A percentile compares a stretch with the other conserved stretches of the same genome.
Evolutionary conservation across 2,329 filamentous ascomycete species (phyloP).

Genomic region (Pestalotiopsis fici): DNA sequence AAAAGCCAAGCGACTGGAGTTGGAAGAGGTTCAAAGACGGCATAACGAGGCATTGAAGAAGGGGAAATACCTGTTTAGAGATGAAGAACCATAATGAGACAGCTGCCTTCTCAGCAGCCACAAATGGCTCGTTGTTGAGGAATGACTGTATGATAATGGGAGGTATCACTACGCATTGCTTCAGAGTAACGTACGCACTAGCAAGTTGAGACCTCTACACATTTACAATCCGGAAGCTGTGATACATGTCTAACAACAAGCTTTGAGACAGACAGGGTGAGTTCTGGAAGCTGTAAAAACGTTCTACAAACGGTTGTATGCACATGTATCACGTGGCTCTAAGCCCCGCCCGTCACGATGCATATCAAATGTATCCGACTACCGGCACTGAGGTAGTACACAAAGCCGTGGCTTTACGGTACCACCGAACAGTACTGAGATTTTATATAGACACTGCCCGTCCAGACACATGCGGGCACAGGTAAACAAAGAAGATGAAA

Average conservation of each 20-base stretch:
- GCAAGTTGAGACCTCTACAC: not conserved
- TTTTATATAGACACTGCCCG: no score
- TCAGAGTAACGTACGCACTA: not conserved
- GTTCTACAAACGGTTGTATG: not conserved
- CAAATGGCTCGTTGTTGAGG: not conserved
- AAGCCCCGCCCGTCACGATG: not conserved
- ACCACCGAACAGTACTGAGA: no score
- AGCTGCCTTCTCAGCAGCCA: not conserved
- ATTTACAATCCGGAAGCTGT: not conserved
- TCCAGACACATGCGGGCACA: no score
- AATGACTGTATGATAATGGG: not conserved
- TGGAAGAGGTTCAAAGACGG: constrained; percentile 68
- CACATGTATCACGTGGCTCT: not conserved
- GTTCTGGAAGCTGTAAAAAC: not conserved
- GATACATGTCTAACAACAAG: not conserved
- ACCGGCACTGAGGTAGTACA: no score
- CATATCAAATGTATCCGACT: not conserved
- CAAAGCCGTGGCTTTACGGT: no score
- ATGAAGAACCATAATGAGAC: constrained; percentile 58
- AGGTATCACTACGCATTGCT: not conserved
- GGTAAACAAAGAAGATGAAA: no score
- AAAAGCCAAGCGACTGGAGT: constrained; percentile 65
- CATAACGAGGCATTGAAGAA: constrained; percentile 80
- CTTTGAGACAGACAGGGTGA: not conserved
- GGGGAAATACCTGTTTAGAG: constrained; percentile 79